Evolutionary conservation across 2,329 filamentous ascomycete species (phyloP), one percentile per base, ranked within the genome.

Genomic region (Ophiostoma sp.): DNA sequence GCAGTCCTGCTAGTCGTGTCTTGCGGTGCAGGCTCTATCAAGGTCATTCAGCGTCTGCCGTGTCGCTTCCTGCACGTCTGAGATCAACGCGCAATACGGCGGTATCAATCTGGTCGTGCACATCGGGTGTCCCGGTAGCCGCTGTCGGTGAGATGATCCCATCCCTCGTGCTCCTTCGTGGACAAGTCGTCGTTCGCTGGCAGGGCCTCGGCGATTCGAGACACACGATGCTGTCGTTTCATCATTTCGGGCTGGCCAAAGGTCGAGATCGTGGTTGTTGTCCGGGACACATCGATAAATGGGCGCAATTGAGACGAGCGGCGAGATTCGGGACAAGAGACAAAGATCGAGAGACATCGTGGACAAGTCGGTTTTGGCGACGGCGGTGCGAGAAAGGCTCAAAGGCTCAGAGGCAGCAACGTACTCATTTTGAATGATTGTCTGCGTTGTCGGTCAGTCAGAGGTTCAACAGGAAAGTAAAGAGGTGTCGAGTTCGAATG

Each of bases 391-490:
- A 42, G 33, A n/a, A 11, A 8, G 39, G 63, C 19, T 22, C 19
- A n/a, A 39, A 48, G 31, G 61, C 61, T 6, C 11, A 39, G 36
- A 66, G 19, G 66, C 70, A 70, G 57, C 68, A 75, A 87, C 86
- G 80, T 87, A 88, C 86, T 88, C 86, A 88, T 88, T 84, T 87
- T 88, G 85, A 84, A 84, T 85, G 75, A 75, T 76, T 81, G 77
- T 81, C 73, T 75, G 36, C 19, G 68, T 48, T 12, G n/a, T 19
- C n/a, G 45, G 74, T 75, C 70, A 77, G 73, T 72, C 36, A 66
- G 57, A 63, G 42, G 33, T 55, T 66, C 45, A 50, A 39, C 55
- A 59, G 50, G 66, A 31, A 69, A 8, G 36, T 15, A 59, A n/a
- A 28, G 1, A 15, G 22, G 66, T 66, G 31, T 70, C 72, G 70